A percentile compares a stretch with the other conserved stretches of the same genome.
phyloP scores from a whole-genome alignment of 345 rosid genomes.

The Orychophragmus violaceus region DNA sequence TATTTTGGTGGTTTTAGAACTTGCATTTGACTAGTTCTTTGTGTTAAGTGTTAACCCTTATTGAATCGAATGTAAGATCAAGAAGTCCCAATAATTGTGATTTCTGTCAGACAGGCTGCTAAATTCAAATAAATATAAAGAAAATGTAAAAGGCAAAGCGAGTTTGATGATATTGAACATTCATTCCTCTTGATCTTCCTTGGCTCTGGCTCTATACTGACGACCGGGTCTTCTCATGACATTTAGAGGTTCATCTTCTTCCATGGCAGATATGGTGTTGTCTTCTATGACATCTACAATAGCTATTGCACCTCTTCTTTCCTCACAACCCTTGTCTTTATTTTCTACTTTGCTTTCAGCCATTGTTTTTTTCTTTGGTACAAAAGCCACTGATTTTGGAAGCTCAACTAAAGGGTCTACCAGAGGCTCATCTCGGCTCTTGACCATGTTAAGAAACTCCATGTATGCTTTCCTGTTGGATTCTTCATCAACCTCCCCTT shows the following conservation, averaged over 20 bases:
- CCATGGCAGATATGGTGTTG: slow-evolving; percentile 47
- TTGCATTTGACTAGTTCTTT: background rate
- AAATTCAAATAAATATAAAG: background rate
- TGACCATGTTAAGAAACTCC: slow-evolving; percentile 50
- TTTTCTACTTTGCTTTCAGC: slow-evolving; percentile 21
- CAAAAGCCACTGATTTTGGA: slow-evolving; percentile 53
- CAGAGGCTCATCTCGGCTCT: slow-evolving; percentile 27
- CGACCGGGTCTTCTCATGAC: slow-evolving; percentile 35
- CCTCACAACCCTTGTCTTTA: slow-evolving; percentile 21
- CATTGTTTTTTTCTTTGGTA: slow-evolving; percentile 51
- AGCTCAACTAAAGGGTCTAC: slow-evolving; percentile 37
- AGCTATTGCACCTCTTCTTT: slow-evolving; percentile 39
- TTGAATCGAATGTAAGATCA: background rate
- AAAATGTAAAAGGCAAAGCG: background rate
- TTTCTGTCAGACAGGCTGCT: background rate
- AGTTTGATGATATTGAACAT: background rate
- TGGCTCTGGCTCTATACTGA: slow-evolving; percentile 50
- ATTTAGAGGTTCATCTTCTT: slow-evolving; percentile 52
- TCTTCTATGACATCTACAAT: slow-evolving; percentile 34
- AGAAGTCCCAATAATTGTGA: background rate
- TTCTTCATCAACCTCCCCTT: slow-evolving; percentile 56
- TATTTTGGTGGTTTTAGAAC: background rate
- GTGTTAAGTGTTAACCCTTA: background rate
- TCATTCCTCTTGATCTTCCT: slow-evolving; percentile 35
- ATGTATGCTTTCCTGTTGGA: slow-evolving; percentile 54